These are phyloP conservation scores for Penicillium sclerotigenum DNA, from an alignment of 2,329 filamentous ascomycete species.

Conservation along the genomic window DNA sequence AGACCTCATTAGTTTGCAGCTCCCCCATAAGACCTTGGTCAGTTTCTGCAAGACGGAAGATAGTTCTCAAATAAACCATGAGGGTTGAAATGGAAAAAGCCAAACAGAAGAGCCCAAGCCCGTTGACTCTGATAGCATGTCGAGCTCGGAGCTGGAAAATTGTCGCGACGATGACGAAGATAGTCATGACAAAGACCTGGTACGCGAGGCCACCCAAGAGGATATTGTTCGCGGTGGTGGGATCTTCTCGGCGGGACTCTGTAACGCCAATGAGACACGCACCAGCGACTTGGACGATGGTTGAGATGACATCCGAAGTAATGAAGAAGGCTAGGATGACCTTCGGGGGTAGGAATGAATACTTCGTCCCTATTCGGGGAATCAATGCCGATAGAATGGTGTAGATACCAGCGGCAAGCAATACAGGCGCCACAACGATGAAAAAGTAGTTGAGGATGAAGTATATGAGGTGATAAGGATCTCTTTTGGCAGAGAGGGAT, in stretches of 20 bases:
- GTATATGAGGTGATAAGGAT: conserved; percentile 16
- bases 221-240: not conserved
- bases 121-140: not conserved
- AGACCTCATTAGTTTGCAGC: conserved; percentile 13
- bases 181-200: not conserved
- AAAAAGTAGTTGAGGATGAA: conserved; percentile 20
- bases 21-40: conserved; percentile 12
- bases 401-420: conserved; percentile 14
- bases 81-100: conserved; percentile 13
- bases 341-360: conserved; percentile 11
- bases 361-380: conserved; percentile 7
- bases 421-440: conserved; percentile 15
- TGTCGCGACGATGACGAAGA: not conserved
- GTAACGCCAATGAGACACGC: conserved; percentile 11
- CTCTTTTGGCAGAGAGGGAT: conserved; percentile 11
- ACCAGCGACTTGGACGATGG: conserved; percentile 16
- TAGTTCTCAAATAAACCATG: conserved; percentile 17
- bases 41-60: conserved; percentile 17
- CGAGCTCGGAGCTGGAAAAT: not conserved
- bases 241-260: conserved; percentile 6
- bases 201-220: not conserved
- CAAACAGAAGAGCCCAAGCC: not conserved
- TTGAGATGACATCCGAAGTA: conserved; percentile 17
- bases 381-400: conserved; percentile 17
- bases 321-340: conserved; percentile 16